A percentile compares a stretch with the other conserved stretches of the same genome.
Conservation (phyloP, 2,329 filamentous ascomycete species). For the Sporothrix variecibatus region DNA sequence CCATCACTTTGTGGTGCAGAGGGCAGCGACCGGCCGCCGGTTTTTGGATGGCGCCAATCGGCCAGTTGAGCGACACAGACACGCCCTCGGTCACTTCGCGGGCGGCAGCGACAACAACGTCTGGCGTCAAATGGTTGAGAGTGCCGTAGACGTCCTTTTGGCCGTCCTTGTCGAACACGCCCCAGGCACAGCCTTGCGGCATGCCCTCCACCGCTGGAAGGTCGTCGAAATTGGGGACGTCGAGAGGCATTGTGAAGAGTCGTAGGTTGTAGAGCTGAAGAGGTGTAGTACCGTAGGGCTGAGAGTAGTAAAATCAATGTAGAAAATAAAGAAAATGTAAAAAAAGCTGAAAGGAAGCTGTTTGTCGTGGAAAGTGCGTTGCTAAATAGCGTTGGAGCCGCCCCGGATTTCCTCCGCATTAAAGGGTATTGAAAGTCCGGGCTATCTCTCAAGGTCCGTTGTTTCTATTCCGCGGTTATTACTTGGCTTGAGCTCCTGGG, state of each 20-base stretch:
- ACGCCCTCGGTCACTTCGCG: not conserved
- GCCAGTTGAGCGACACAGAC: conserved; percentile 1
- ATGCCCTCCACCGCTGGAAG: not conserved
- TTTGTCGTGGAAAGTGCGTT: not conserved
- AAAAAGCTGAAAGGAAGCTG: not conserved
- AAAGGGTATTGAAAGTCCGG: not conserved
- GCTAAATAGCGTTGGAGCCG: not conserved
- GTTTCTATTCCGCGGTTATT: not conserved
- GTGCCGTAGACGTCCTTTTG: not conserved
- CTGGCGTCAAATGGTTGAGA: not conserved
- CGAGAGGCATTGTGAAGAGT: not conserved
- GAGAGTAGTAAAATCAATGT: no score
- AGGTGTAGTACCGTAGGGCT: not conserved
- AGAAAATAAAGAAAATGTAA: not conserved
- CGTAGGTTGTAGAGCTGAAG: not conserved
- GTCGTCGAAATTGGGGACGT: not conserved
- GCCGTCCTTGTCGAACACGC: not conserved
- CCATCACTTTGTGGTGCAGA: not conserved
- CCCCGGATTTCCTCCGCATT: not conserved
- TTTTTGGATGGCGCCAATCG: not conserved
- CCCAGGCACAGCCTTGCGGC: not conserved
- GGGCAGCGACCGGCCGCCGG: not conserved
- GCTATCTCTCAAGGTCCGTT: not conserved
- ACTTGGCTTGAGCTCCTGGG: not conserved
- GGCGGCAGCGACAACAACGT: not conserved